Conservation (phyloP, 495 filamentous ascomycete species). For the Darksidea phi region DNA sequence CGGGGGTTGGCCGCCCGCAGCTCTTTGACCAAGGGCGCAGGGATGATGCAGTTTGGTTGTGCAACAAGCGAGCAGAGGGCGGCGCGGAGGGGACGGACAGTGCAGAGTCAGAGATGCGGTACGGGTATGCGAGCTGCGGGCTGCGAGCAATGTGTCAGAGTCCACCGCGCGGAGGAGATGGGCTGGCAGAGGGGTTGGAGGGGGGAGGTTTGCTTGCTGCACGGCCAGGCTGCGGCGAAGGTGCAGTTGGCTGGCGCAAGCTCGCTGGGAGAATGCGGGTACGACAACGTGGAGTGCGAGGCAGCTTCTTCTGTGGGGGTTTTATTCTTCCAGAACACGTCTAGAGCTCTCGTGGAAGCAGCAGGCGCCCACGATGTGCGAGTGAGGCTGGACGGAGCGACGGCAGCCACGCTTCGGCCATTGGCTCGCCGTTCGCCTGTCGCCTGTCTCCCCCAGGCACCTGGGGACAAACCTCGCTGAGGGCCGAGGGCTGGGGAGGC, state of each 20-base stretch:
- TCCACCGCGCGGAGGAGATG: not conserved
- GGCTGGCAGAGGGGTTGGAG: not conserved
- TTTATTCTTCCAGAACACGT: conserved; percentile 11
- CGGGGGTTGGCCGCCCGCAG: conserved; percentile 30
- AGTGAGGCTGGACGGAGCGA: not conserved
- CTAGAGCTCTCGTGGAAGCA: not conserved
- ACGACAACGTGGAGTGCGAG: not conserved
- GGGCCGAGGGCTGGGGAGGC: too few relatives aligned
- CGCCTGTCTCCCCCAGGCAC: not conserved
- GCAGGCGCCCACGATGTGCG: conserved; percentile 1
- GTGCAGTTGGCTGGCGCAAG: not conserved
- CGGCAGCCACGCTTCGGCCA: not conserved
- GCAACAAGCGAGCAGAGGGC: conserved; percentile 33
- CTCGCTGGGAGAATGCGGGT: conserved; percentile 1
- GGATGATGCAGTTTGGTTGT: conserved; percentile 33
- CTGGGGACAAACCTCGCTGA: too few relatives aligned
- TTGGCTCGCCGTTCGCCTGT: not conserved
- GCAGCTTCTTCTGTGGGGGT: not conserved
- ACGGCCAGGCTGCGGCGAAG: not conserved
- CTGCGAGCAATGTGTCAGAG: not conserved
- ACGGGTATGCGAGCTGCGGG: not conserved
- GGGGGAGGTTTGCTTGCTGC: not conserved
- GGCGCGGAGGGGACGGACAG: conserved; percentile 6
- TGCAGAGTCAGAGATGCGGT: not conserved
- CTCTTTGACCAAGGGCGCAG: conserved; percentile 37